phyloP scores from a whole-genome alignment of 108 stramenopile species.

The Fragilariopsis cylindrus region DNA sequence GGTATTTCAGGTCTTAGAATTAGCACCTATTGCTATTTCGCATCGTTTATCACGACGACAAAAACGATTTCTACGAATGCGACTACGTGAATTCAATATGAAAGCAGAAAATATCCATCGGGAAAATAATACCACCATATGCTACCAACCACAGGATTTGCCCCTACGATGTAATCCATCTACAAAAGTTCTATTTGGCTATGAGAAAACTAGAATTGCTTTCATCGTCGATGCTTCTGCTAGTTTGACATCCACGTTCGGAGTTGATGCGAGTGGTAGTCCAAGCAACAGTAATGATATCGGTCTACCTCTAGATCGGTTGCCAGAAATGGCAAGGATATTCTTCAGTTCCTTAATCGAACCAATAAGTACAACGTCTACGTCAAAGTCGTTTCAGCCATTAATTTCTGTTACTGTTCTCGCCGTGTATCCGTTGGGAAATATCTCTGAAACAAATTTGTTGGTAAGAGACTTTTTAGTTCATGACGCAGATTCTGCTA shows the following conservation, averaged over 20 bases:
- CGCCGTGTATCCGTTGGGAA: conserved; percentile 65
- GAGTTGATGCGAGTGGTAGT: conserved; percentile 25
- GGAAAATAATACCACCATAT: conserved; percentile 28
- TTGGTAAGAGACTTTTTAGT: conserved; percentile 77
- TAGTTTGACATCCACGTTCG: conserved; percentile 65
- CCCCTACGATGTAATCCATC: conserved; percentile 64
- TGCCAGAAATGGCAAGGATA: conserved; percentile 57
- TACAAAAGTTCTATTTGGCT: conserved; percentile 71
- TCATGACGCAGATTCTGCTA: conserved; percentile 51
- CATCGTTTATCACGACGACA: conserved; percentile 35
- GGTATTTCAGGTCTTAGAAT: conserved; percentile 67
- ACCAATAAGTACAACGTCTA: conserved; percentile 42
- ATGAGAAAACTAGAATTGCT: conserved; percentile 80
- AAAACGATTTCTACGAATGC: conserved; percentile 40
- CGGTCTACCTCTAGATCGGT: conserved; percentile 56
- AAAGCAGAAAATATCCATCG: conserved; percentile 35
- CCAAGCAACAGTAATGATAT: conserved; percentile 10
- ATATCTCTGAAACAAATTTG: conserved; percentile 54
- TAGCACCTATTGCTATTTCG: conserved; percentile 38
- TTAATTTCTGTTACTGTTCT: conserved; percentile 72
- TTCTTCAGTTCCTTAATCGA: conserved; percentile 66
- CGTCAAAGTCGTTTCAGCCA: conserved; percentile 50
- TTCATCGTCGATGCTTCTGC: conserved; percentile 83
- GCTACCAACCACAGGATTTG: conserved; percentile 65
- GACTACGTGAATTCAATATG: conserved; percentile 59